These are phyloP conservation scores for Sequoiadendron giganteum DNA, from an alignment of 75 land plant genomes.

Conservation along the genomic window DNA sequence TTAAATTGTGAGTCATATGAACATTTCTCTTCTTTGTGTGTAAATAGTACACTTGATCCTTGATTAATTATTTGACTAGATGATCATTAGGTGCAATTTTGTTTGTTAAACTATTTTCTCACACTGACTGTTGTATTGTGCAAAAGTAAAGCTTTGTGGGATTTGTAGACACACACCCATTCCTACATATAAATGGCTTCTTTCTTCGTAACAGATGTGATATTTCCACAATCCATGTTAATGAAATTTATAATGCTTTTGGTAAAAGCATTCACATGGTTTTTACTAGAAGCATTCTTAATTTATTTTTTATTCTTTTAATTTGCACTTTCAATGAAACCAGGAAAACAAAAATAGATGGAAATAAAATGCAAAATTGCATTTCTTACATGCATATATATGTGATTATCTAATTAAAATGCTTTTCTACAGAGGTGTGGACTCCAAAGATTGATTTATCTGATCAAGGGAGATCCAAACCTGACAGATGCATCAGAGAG, in stretches of 20 bases:
- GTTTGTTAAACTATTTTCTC: neutral
- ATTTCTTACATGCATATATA: neutral
- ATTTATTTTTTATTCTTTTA: neutral
- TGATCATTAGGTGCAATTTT: neutral
- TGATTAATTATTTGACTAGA: neutral
- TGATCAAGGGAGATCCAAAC: conserved; percentile 94
- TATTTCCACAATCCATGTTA: neutral
- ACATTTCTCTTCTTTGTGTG: neutral
- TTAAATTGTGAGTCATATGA: neutral
- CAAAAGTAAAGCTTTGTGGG: neutral
- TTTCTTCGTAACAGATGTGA: neutral
- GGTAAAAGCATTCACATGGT: no score
- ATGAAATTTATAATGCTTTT: no score
- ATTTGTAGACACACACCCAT: neutral
- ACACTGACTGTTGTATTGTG: neutral
- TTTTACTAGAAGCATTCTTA: no score
- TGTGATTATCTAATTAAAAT: conserved; percentile 1
- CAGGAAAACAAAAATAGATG: neutral
- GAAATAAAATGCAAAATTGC: neutral
- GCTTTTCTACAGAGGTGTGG: conserved; percentile 70
- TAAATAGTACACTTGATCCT: neutral
- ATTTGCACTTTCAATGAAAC: neutral
- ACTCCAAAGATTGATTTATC: conserved; percentile 74
- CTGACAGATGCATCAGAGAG: conserved; percentile 76
- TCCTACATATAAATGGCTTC: neutral